Base-by-base conservation (phyloP, 139 green algal species). In the Yamagishiella unicocca region DNA sequence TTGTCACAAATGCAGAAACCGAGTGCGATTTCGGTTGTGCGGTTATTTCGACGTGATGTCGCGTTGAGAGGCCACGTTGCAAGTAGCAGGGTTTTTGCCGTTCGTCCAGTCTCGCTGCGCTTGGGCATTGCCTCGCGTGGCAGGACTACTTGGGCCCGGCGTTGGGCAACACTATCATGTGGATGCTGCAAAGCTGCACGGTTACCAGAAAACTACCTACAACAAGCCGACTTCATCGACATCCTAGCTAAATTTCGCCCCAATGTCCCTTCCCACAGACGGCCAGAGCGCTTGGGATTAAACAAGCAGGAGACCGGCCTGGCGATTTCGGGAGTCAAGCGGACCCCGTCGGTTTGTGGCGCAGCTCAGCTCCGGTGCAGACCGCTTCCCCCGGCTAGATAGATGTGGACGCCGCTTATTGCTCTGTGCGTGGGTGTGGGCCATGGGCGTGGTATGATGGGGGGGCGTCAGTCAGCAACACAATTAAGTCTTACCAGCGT, bases 281-380 rank as follows among this genome's bases (percentile, higher is more conserved):
- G 55, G 67, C 67, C 82, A 87, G 82, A 72, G 46, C 68, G 82
- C 82, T 4, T 87, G 82, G 82, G 82, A 87, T 45, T 87, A 80
- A 83, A 29, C 27, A 40, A 25, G 31, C 14, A 12, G 61, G 61
- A 68, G 61, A 12, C 22, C 61, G 25, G 22, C 61, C 61, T 24
- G 31, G 61, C 31, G 14, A 9, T 43, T 73, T 68, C 22, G 61
- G n/a, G 10, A 45, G 64, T 45, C 64, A 12, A 5, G 7, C 21
- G 31, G 31, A 45, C 14, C 31, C 12, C 14, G 17, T 17, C 50
- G 50, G 12, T 68, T 62, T 61, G 29, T 80, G 37, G n/a, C n/a
- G n/a, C n/a, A 80, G 72, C 72, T 42, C 42, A 79, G 43, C 72
- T 43, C 42, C 21, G 21, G 14, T 54, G 42, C 21, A 35, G 38